Evolutionary conservation across 805 yeast genomes (phyloP), one percentile per base, ranked within the genome.

Genomic region (Saccharomycopsis schoenii): DNA sequence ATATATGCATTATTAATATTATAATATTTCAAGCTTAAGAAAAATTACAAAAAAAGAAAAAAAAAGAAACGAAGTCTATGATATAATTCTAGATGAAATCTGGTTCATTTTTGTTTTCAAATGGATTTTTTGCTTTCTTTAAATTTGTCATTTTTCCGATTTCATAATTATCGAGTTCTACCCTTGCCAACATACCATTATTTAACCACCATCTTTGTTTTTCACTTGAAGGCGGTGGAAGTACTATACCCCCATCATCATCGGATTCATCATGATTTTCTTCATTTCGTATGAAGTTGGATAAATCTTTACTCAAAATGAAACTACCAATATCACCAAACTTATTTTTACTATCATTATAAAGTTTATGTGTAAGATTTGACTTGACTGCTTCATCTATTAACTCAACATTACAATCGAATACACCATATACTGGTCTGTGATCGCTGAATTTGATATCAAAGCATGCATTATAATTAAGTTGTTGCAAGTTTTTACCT

Each of bases 151-250:
- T 74, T 65, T 73, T 73, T 60, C 73, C 75, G 11, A 70, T 69
- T 2, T 47, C 36, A n/a, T 50, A 60, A 42, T 39, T 67, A 57
- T 73, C 72, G 19, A 88, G 76, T 9, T 70, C 70, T 1, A 93
- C 86, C 68, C 86, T 89, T 1, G 92, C 91, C 12, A 85, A 80
- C 62, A 80, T 78, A 0, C 94, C 93, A 11, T 85, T 85, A 14
- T 86, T 85, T 17, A 89, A 77, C 99, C 99, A 94, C 99, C 99
- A 94, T 71, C 89, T 89, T 24, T 79, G 75, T 14, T 77, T 72
- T 60, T 89, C 96, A 0, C 94, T 82, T 61, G 96, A 86, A 15
- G 99, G 99, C 1, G 97, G 89, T 4, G 97, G 97, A 59, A 92
- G 76, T 68, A 73, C 2, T 69, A 71, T 43, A 68, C 61, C 21